Percentiles rank a stretch among this genome's conserved stretches.
Evolutionary conservation across 108 stramenopile genomes (phyloP).

Genomic region (Thalassiosira profunda): DNA sequence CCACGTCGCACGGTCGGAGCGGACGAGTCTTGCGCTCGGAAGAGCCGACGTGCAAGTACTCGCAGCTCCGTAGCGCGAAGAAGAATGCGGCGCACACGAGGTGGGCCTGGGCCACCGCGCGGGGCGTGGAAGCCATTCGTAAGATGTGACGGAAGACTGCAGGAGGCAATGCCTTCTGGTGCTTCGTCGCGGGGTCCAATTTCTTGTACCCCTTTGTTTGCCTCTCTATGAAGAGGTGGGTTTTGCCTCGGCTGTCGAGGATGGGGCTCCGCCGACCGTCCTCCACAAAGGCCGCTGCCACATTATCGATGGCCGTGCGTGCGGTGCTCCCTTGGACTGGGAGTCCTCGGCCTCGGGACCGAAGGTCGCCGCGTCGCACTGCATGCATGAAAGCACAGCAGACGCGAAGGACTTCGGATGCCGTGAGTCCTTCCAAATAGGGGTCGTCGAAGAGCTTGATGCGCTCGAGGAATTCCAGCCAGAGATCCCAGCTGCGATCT

Average conservation of each 20-base stretch:
- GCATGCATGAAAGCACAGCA: conserved; percentile 5
- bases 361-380: neutral
- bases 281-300: neutral
- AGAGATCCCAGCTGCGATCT: conserved; percentile 4
- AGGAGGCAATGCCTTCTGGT: conserved; percentile 12
- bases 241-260: conserved; percentile 3
- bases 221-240: neutral
- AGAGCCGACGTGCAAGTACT: neutral
- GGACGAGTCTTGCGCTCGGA: neutral
- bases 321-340: conserved; percentile 5
- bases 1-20: neutral
- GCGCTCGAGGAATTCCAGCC: too few relatives aligned
- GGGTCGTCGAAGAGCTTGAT: too few relatives aligned
- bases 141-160: conserved; percentile 5
- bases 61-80: conserved; percentile 17
- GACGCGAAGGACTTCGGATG: neutral
- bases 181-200: neutral
- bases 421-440: neutral
- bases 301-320: too few relatives aligned
- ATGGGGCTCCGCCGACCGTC: conserved; percentile 6
- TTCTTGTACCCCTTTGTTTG: conserved; percentile 5
- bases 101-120: neutral
- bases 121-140: neutral
- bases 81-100: conserved; percentile 9
- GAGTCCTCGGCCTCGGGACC: neutral